Evolutionary conservation across 352 stramenopile species (phyloP), one percentile per base, ranked within the genome.

Genomic region (Phytophthora cryptogea): DNA sequence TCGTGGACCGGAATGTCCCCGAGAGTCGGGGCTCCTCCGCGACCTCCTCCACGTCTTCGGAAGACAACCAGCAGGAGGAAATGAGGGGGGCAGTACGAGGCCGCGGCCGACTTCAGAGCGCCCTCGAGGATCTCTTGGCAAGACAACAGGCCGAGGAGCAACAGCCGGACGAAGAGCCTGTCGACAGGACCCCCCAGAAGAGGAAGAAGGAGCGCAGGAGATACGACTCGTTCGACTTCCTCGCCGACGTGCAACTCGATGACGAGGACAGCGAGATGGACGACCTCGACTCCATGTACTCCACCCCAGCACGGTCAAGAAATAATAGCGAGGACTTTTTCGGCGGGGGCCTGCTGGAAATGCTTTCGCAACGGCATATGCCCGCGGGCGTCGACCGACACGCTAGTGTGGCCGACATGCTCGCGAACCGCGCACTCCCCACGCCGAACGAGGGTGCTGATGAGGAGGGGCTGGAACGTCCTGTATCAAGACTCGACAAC

Each of bases 351-450:
- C 53, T 76, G 2, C 28, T 76, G 17, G 68, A 76, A 14, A 63
- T 76, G 53, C 63, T 76, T 16, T 76, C 68, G 14, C 53, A 72
- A 35, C 68, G 68, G 14, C 68, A 76, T 66, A 72, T 76, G 57
- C 68, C 68, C 40, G 68, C 51, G 35, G 63, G 68, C 8, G 52
- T 66, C 10, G 53, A 66, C 39, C 47, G 54, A 59, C 68, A 76
- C 14, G 54, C 53, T 16, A 76, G 63, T 67, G 48, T 70, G 51
- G 66, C 66, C 6, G 67, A 76, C 27, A 75, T 75, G 67, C 67
- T 75, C 17, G 62, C 39, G 26, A 66, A 66, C 17, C 56, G 66
- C 16, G 36, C 36, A 17, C 33, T 59, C 9, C 4, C 16, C 10
- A 44, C 47, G 16, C 28, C 63, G 14, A 41, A 66, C 36, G 48